These are phyloP conservation scores for Flaveria sonorensis DNA, from an alignment of 129 eudicot species.

Conservation along the genomic window DNA sequence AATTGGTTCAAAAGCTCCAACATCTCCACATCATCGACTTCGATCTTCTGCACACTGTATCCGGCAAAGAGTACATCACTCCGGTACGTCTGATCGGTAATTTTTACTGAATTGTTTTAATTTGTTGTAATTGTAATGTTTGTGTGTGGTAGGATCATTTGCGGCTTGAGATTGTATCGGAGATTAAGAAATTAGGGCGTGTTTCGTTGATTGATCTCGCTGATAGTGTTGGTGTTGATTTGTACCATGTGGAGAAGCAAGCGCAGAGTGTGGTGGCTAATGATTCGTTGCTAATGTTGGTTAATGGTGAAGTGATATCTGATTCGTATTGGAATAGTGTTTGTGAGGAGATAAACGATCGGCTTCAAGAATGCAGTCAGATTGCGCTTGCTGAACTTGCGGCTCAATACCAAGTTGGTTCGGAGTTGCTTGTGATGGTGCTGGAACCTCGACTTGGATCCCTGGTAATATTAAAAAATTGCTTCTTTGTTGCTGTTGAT, in stretches of 20 bases:
- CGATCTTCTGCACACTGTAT: constrained; percentile 93
- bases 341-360: constrained; percentile 88
- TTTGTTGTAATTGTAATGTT: constrained; percentile 8
- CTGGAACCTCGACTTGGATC: constrained; percentile 88
- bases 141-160: constrained; percentile 62
- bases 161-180: constrained; percentile 65
- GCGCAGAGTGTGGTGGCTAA: constrained; percentile 62
- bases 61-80: constrained; percentile 99
- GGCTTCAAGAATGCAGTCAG: constrained; percentile 96
- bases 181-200: constrained; percentile 78
- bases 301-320: constrained; percentile 86
- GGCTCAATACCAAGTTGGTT: constrained; percentile 89
- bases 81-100: constrained; percentile 48
- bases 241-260: constrained; percentile 94
- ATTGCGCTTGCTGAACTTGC: constrained; percentile 94
- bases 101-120: background rate
- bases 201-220: constrained; percentile 85
- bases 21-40: constrained; percentile 80
- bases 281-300: constrained; percentile 65
- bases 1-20: constrained; percentile 90
- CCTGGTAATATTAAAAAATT: constrained; percentile 44
- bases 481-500: background rate
- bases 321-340: constrained; percentile 77
- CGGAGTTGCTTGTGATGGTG: constrained; percentile 64
- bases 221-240: constrained; percentile 79